Conservation (phyloP, 2,329 filamentous ascomycete genomes). For the Lachnellula suecica region DNA sequence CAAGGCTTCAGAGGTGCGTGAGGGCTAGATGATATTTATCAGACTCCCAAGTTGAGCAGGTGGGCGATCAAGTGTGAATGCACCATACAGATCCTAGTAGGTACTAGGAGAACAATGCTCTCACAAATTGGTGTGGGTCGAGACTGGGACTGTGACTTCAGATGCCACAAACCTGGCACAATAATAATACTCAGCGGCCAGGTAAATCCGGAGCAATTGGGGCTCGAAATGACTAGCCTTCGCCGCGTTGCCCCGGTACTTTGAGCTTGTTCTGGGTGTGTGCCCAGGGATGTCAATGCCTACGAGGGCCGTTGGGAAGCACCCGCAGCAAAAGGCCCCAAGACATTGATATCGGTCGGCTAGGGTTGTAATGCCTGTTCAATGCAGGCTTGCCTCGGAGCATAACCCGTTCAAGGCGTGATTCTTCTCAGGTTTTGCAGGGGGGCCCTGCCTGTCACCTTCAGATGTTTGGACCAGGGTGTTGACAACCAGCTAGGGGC, state of each 20-base stretch:
- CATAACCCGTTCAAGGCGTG: conserved; percentile 29
- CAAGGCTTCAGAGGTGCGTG: conserved; percentile 33
- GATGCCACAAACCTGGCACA: conserved; percentile 33
- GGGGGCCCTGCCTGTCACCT: conserved; percentile 29
- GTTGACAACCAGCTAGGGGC: conserved; percentile 27
- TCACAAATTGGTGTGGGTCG: conserved; percentile 57
- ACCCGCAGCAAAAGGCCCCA: conserved; percentile 26
- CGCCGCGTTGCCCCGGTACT: conserved; percentile 28
- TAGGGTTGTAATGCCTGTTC: conserved; percentile 29
- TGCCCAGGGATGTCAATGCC: conserved; percentile 25
- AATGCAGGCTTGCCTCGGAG: conserved; percentile 31
- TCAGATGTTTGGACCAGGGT: conserved; percentile 31
- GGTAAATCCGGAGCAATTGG: conserved; percentile 26
- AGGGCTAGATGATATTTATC: conserved; percentile 46
- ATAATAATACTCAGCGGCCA: conserved; percentile 25
- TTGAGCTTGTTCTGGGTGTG: conserved; percentile 25
- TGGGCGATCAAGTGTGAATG: conserved; percentile 53
- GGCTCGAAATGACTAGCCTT: conserved; percentile 24
- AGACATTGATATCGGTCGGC: conserved; percentile 24
- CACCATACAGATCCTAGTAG: conserved; percentile 46
- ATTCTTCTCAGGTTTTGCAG: conserved; percentile 26
- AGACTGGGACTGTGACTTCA: conserved; percentile 29
- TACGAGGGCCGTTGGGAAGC: conserved; percentile 28
- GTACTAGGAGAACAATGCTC: conserved; percentile 43
- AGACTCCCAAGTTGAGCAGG: conserved; percentile 48